A percentile compares a stretch with the other conserved stretches of the same genome.
phyloP scores from a whole-genome alignment of 352 stramenopile species.

The Globisporangium carolinianum region DNA sequence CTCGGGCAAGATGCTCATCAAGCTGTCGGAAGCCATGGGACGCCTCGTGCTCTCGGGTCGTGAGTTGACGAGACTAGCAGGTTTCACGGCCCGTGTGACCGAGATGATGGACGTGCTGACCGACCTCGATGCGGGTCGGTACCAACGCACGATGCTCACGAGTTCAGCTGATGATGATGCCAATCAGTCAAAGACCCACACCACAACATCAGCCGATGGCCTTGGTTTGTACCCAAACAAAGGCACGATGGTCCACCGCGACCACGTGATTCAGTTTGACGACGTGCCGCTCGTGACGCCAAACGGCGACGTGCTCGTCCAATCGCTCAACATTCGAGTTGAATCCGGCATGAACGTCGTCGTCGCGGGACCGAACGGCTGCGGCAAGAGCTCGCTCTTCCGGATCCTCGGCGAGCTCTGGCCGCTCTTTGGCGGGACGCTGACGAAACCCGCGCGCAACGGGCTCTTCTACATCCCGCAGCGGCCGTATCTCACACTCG shows the following conservation, averaged over 20 bases:
- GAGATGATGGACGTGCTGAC: slow-evolving; percentile 75
- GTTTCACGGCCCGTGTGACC: slow-evolving; percentile 69
- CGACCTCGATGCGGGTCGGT: slow-evolving; percentile 57
- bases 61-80: slow-evolving; percentile 76
- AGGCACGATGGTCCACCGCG: slow-evolving; percentile 38
- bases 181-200: slow-evolving; percentile 16
- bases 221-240: slow-evolving; percentile 55
- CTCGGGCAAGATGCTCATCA: slow-evolving; percentile 83
- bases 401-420: slow-evolving; percentile 84
- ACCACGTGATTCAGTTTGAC: slow-evolving; percentile 85
- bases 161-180: slow-evolving; percentile 17
- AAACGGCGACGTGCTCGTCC: slow-evolving; percentile 84
- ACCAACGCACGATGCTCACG: slow-evolving; percentile 75
- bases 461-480: slow-evolving; percentile 90
- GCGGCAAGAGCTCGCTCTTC: slow-evolving; percentile 86
- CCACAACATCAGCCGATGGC: slow-evolving; percentile 32
- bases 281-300: slow-evolving; percentile 86
- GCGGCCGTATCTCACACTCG: slow-evolving; percentile 82
- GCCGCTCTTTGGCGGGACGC: slow-evolving; percentile 67
- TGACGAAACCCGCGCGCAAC: slow-evolving; percentile 76
- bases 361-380: slow-evolving; percentile 77
- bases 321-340: slow-evolving; percentile 72
- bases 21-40: slow-evolving; percentile 79
- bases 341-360: slow-evolving; percentile 88
- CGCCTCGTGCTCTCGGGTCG: slow-evolving; percentile 79